These are phyloP conservation scores for Benincasa hispida DNA, from an alignment of 306 rosid species.

Conservation along the genomic window DNA sequence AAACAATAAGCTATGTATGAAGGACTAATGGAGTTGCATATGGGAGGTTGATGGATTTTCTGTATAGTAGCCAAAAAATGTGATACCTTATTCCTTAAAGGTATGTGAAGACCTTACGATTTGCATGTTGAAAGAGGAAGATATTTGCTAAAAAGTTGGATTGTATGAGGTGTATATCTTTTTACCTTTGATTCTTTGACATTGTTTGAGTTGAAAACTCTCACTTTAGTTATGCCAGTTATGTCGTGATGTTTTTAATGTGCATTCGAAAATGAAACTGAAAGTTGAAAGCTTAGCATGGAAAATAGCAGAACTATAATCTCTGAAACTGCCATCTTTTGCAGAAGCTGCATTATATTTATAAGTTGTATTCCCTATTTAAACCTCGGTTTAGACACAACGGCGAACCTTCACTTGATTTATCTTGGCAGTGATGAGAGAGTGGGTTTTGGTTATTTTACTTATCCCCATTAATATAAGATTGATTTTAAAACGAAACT, in stretches of 20 bases:
- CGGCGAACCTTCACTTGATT: background rate
- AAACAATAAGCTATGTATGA: slow-evolving; percentile 33
- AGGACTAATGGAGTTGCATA: background rate
- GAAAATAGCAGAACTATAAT: background rate
- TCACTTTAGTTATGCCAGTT: background rate
- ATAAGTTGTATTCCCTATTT: background rate
- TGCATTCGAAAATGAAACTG: background rate
- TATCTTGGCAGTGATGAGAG: background rate
- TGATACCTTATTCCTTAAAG: background rate
- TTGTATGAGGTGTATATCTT: background rate
- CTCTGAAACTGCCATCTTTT: background rate
- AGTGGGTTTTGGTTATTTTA: background rate
- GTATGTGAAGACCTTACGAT: background rate
- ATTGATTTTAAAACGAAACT: background rate
- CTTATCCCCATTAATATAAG: background rate
- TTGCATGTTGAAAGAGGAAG: background rate
- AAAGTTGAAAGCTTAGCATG: background rate
- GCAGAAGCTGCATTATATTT: too few species aligned
- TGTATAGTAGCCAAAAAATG: background rate
- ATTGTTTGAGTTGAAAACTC: background rate
- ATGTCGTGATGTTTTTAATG: background rate
- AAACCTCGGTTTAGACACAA: background rate
- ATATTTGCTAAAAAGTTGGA: background rate
- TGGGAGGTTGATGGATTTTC: background rate
- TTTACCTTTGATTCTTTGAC: background rate